Conservation (phyloP, 176 grass and related monocot genomes). For the Musa beccarii region DNA sequence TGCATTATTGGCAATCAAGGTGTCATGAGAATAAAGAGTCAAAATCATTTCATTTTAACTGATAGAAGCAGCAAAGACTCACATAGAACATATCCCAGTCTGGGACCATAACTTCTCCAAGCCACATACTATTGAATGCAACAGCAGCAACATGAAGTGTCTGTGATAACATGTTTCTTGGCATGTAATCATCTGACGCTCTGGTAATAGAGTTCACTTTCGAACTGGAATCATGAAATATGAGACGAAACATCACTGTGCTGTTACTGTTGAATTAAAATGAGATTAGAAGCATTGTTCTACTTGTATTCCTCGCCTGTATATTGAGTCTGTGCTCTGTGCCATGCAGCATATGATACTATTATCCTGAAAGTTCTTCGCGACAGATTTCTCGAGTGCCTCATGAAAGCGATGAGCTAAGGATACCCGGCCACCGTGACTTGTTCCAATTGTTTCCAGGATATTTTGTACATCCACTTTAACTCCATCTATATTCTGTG, state of each 20-base stretch:
- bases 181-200: slow-evolving; percentile 28
- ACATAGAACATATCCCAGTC: slow-evolving; percentile 34
- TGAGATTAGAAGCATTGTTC: not conserved
- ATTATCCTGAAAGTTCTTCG: slow-evolving; percentile 22
- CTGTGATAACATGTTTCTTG: slow-evolving; percentile 19
- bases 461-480: slow-evolving; percentile 30
- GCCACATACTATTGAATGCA: slow-evolving; percentile 25
- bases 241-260: not conserved
- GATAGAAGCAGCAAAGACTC: not conserved
- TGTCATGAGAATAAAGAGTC: not conserved
- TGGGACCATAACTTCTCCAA: slow-evolving; percentile 20
- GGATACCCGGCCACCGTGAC: slow-evolving; percentile 15
- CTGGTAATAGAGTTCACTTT: slow-evolving; percentile 23
- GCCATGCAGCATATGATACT: slow-evolving; percentile 27
- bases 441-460: slow-evolving; percentile 15
- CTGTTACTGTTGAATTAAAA: not conserved
- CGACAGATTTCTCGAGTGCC: slow-evolving; percentile 20
- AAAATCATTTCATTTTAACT: not conserved
- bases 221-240: slow-evolving; percentile 10
- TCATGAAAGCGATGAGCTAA: slow-evolving; percentile 13
- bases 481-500: slow-evolving; percentile 22
- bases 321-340: slow-evolving; percentile 17
- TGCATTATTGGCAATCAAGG: too few species aligned
- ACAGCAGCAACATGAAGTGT: slow-evolving; percentile 26
- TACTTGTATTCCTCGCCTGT: slow-evolving; percentile 10